Percentiles rank a stretch among this genome's conserved stretches.
Conservation (phyloP, 2,329 filamentous ascomycete species). For the Shiraia bambusicola region DNA sequence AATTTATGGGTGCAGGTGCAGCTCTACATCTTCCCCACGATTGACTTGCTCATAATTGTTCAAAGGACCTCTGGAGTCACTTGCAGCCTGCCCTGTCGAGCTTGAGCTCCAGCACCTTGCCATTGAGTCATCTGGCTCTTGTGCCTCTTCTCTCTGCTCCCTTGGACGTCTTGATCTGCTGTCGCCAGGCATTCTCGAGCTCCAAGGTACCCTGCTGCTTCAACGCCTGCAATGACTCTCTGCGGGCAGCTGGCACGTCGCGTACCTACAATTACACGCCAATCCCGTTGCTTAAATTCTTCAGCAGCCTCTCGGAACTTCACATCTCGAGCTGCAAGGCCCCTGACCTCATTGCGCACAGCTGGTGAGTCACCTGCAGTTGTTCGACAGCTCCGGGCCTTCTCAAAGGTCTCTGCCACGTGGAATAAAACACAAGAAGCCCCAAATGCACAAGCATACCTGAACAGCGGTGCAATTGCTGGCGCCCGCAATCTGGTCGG, state of each 20-base stretch:
- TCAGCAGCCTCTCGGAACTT: constrained; percentile 36
- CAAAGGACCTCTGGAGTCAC: constrained; percentile 32
- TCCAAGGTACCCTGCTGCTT: constrained; percentile 34
- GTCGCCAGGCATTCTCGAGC: constrained; percentile 28
- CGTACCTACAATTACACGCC: constrained; percentile 39
- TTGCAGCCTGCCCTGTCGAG: constrained; percentile 29
- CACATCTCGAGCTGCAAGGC: constrained; percentile 34
- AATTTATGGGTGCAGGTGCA: constrained; percentile 35
- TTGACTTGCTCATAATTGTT: constrained; percentile 24
- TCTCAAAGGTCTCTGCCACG: constrained; percentile 39
- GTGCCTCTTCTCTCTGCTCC: constrained; percentile 19
- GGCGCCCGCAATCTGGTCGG: constrained; percentile 74
- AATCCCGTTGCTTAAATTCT: constrained; percentile 34
- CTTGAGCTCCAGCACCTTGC: constrained; percentile 33
- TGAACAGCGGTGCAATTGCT: constrained; percentile 84
- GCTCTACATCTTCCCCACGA: constrained; percentile 37
- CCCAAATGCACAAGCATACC: constrained; percentile 81
- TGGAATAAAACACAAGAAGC: constrained; percentile 61
- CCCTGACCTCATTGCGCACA: constrained; percentile 33
- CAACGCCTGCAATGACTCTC: constrained; percentile 44
- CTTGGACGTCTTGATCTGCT: constrained; percentile 17
- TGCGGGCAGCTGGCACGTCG: constrained; percentile 47
- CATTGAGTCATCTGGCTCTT: constrained; percentile 29
- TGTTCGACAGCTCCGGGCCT: constrained; percentile 41
- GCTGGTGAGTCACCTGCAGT: constrained; percentile 35